Evolutionary conservation across 257 asterid species (phyloP), one percentile per base, ranked within the genome.

Genomic region (Galeopsis tetrahit): DNA sequence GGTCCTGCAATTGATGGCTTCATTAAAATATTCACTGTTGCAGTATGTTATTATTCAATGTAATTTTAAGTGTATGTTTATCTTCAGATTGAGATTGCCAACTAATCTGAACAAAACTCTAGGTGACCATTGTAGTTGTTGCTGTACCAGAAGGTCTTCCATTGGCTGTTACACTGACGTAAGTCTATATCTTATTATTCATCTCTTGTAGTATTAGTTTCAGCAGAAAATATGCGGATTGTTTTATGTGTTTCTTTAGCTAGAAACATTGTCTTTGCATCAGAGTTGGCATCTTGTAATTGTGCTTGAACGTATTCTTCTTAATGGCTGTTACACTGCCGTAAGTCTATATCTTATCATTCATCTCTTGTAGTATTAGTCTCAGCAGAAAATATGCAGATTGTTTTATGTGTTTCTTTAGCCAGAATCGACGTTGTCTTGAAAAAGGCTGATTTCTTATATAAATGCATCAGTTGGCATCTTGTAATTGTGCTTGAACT

Each of bases 131-230:
- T 79, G 97, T 94, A 33, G 97, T 94, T 58, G 99, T 91, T 77
- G 99, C 99, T 40, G 97, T 91, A 73, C 99, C 99, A 14, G 97
- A 94, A 82, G 99, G 97, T 60, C 97, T 94, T 81, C 97, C 97
- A 57, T 82, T 94, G 85, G 99, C 97, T 77, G 99, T 94, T 56
- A 94, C 99, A 68, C 73, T 94, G 74, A 94, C 97, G 99, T 94
- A 81, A 86, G 96, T 78, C 11, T 66, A 33, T 60, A 8, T 69
- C 32, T 68, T 77, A 42, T 40, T 43, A 40, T 43, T 39, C 55
- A 49, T 33, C 21, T 51, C 61, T 21, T 4, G 66, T 38, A 39
- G 39, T 43, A 61, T 9, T 51, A 43, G 48, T 53, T 64, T 60
- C 28, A 72, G 63, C 48, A 34, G 44, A 70, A 73, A 44, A 66